phyloP scores from a whole-genome alignment of 306 rosid genomes.

The Trifolium repens region DNA sequence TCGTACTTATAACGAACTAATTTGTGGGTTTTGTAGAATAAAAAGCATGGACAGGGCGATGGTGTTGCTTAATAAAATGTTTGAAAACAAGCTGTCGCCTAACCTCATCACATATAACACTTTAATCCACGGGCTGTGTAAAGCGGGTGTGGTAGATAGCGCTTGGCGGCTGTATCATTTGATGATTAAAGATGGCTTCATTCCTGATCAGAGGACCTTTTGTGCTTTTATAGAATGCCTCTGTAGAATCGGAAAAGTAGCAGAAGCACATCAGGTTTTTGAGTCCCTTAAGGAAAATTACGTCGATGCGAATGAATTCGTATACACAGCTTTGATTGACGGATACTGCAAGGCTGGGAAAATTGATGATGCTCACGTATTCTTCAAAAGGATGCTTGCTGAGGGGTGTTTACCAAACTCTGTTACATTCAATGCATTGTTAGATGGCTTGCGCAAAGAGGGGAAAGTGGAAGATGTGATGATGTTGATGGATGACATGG shows the following conservation, averaged over 20 bases:
- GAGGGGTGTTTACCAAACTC: conserved; percentile 71
- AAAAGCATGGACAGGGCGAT: conserved; percentile 81
- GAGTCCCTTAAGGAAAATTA: conserved; percentile 69
- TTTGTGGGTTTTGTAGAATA: conserved; percentile 65
- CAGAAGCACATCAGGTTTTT: conserved; percentile 61
- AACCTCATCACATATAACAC: conserved; percentile 67
- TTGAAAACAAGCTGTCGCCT: conserved; percentile 62
- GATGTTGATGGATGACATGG: conserved; percentile 62
- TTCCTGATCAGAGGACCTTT: conserved; percentile 75
- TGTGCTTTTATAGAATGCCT: conserved; percentile 58
- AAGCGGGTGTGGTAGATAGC: conserved; percentile 64
- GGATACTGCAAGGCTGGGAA: conserved; percentile 77
- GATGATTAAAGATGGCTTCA: conserved; percentile 68
- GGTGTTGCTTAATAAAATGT: conserved; percentile 69
- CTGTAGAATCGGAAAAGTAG: conserved; percentile 66
- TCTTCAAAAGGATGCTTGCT: conserved; percentile 68
- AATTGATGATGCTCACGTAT: conserved; percentile 54
- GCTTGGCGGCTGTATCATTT: conserved; percentile 68
- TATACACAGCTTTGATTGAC: conserved; percentile 74
- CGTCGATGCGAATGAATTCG: conserved; percentile 54
- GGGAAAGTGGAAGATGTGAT: conserved; percentile 60
- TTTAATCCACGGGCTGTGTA: conserved; percentile 76
- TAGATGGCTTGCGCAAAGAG: conserved; percentile 76
- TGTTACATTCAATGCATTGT: conserved; percentile 64
- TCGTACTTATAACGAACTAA: conserved; percentile 74